Base-by-base conservation (phyloP, 257 asterid genomes). In the Striga asiatica region DNA sequence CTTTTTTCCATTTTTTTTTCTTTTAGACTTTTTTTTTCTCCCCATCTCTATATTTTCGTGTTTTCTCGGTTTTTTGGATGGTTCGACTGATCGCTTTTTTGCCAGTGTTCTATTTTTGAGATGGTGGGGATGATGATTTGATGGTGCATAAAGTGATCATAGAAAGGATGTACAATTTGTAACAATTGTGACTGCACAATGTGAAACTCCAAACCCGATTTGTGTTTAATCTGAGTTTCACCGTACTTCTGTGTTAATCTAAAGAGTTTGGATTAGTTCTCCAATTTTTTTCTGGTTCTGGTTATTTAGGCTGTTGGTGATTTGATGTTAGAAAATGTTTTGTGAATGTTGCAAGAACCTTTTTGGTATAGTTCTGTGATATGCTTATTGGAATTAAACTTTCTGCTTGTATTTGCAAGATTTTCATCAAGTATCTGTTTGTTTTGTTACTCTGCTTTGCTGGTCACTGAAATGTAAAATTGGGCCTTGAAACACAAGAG, bases 131-230 rank as follows among this genome's bases (percentile, higher is more conserved):
- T 13, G 4, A 8, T 12, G 2, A 39, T 39, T 46, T 51, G 37
- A 54, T 60, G 63, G 46, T 56, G 69, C 53, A 42, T 32, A 56
- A 66, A 35, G 38, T 19, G 66, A 61, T 49, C 9, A 41, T 41
- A 51, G 58, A 52, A 45, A 58, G 18, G 49, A 8, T 63, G 70
- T 69, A 63, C 62, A 62, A 5, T 66, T 34, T 68, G 1, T 16
- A 29, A 41, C 51, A 56, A 48, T n/a, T 56, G 52, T 23, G 57
- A 49, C 62, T 62, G 67, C 65, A 45, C 47, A 48, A 29, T 55
- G 69, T 68, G 56, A 20, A 49, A 56, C 57, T 61, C 50, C 31
- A 22, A 29, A 56, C 22, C 38, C 46, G 28, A 47, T 51, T 63
- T 41, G 23, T 62, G 62, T 24, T 69, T 50, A 42, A n/a, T 28